Conservation (phyloP, 805 yeast genomes). For the Myxozyma kluyveri region DNA sequence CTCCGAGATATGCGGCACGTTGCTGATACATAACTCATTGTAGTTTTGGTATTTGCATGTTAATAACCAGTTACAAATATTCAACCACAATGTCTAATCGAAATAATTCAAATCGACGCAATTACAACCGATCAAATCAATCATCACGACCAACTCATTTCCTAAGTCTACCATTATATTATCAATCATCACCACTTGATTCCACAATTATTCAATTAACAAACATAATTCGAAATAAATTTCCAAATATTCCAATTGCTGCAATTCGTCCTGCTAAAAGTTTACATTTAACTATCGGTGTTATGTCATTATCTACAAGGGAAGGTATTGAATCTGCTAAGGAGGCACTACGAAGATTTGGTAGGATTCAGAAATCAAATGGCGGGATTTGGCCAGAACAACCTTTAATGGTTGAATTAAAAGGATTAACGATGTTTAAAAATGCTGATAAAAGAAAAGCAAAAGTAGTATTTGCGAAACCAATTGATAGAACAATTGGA, state of each 20-base stretch:
- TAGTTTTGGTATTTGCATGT: too few species aligned
- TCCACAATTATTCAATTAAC: slow-evolving; percentile 2
- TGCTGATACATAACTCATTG: too few species aligned
- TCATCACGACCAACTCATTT: slow-evolving; percentile 17
- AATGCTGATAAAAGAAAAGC: slow-evolving; percentile 3
- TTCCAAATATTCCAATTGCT: slow-evolving; percentile 7
- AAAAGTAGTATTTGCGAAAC: slow-evolving; percentile 17
- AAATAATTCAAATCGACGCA: too few species aligned
- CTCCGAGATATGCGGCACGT: too few species aligned
- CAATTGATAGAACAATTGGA: slow-evolving; percentile 1
- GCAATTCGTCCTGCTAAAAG: slow-evolving; percentile 15
- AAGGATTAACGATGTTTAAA: slow-evolving; percentile 12
- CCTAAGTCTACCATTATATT: slow-evolving; percentile 15
- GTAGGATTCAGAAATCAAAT: too few species aligned
- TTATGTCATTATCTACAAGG: slow-evolving; percentile 6
- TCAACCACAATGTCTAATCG: too few species aligned
- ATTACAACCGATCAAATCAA: too few species aligned
- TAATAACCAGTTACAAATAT: too few species aligned
- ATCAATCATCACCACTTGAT: not conserved
- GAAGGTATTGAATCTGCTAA: slow-evolving; percentile 1
- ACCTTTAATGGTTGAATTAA: slow-evolving; percentile 6
- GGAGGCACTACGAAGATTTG: slow-evolving; percentile 1
- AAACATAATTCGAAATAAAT: not conserved
- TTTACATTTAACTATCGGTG: slow-evolving; percentile 22
- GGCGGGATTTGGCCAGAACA: not conserved